Evolutionary conservation across 768 basidiomycete genomes (phyloP).

Genomic region (Lentinus tigrinus): DNA sequence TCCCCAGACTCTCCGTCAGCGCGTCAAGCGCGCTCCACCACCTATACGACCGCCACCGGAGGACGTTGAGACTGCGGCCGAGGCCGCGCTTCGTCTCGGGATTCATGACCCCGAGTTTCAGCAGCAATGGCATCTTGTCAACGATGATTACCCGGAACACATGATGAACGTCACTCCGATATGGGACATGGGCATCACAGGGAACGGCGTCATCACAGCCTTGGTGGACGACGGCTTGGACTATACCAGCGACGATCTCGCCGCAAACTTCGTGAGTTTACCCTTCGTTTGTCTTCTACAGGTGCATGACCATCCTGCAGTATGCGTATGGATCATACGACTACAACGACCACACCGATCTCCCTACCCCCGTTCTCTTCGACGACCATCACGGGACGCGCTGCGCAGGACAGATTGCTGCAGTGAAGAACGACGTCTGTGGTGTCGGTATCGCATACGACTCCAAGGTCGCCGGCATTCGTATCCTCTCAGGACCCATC

Average conservation of each 20-base stretch:
- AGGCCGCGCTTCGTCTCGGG: slow-evolving; percentile 56
- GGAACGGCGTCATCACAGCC: slow-evolving; percentile 81
- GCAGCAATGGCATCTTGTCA: slow-evolving; percentile 93
- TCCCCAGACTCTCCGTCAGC: slow-evolving; percentile 63
- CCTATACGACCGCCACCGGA: slow-evolving; percentile 37
- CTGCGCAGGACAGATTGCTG: slow-evolving; percentile 96
- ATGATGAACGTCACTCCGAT: slow-evolving; percentile 91
- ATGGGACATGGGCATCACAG: slow-evolving; percentile 91
- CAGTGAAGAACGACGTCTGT: slow-evolving; percentile 88
- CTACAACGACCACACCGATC: slow-evolving; percentile 88
- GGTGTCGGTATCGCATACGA: slow-evolving; percentile 93
- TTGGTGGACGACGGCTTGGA: slow-evolving; percentile 96
- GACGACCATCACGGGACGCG: slow-evolving; percentile 98
- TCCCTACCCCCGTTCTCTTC: slow-evolving; percentile 82
- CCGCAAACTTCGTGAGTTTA: slow-evolving; percentile 83
- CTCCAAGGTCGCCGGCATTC: slow-evolving; percentile 88
- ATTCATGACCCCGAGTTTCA: slow-evolving; percentile 82
- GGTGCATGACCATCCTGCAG: slow-evolving; percentile 39
- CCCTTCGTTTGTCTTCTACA: neutral
- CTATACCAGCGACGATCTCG: slow-evolving; percentile 82
- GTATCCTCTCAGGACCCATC: slow-evolving; percentile 93
- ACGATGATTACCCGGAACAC: slow-evolving; percentile 76
- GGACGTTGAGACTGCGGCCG: slow-evolving; percentile 39
- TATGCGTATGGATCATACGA: slow-evolving; percentile 88
- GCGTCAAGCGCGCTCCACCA: slow-evolving; percentile 75